Evolutionary conservation across 1,284 basidiomycete genomes (phyloP).

Genomic region (Sporisorium exsertum): DNA sequence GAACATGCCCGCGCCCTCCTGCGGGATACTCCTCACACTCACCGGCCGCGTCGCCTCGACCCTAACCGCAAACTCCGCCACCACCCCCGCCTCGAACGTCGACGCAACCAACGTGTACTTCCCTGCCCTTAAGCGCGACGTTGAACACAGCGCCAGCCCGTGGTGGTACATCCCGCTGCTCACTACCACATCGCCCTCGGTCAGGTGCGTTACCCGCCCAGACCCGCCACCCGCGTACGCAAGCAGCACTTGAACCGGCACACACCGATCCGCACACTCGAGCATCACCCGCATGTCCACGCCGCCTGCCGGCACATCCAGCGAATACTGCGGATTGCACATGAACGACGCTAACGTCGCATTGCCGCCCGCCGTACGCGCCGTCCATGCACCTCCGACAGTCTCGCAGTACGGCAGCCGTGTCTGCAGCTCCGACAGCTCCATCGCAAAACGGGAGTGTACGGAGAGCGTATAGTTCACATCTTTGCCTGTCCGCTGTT

Average conservation of each 20-base stretch:
- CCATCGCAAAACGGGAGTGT: conserved; percentile 70
- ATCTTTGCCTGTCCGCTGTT: conserved; percentile 10
- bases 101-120: conserved; percentile 85
- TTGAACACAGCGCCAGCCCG: conserved; percentile 77
- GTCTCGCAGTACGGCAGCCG: conserved; percentile 35
- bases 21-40: conserved; percentile 70
- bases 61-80: conserved; percentile 76
- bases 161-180: conserved; percentile 86
- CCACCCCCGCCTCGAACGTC: conserved; percentile 80
- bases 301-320: conserved; percentile 70
- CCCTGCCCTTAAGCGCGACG: conserved; percentile 71
- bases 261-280: conserved; percentile 74
- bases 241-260: conserved; percentile 81
- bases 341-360: conserved; percentile 82
- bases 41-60: conserved; percentile 74
- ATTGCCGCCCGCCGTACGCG: conserved; percentile 85
- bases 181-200: conserved; percentile 77
- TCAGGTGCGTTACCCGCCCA: conserved; percentile 73
- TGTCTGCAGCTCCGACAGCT: conserved; percentile 38
- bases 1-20: conserved; percentile 93
- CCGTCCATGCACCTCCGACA: conserved; percentile 72
- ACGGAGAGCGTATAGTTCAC: conserved; percentile 73
- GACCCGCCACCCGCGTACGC: conserved; percentile 61
- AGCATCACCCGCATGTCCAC: conserved; percentile 72
- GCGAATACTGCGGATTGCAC: conserved; percentile 87